A percentile compares a stretch with the other conserved stretches of the same genome.
Conservation (phyloP, 495 filamentous ascomycete species). For the Penicillium lagena region DNA sequence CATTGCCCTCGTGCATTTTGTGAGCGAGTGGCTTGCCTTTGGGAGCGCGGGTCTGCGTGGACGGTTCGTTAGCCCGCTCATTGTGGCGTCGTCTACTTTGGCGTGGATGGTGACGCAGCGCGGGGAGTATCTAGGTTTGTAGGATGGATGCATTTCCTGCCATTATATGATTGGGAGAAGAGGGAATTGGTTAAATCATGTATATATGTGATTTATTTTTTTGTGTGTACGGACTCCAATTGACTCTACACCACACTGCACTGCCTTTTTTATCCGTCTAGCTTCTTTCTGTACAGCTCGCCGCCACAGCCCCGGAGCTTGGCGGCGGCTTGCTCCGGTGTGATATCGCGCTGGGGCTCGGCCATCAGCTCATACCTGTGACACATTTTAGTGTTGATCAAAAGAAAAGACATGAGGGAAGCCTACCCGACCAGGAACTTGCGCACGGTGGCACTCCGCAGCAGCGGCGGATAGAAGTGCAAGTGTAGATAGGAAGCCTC, state of each 20-base stretch:
- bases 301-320: slow-evolving; percentile 69
- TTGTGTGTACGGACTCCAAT: too few species aligned
- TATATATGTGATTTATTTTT: neutral
- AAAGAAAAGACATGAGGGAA: neutral
- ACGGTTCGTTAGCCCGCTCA: slow-evolving; percentile 63
- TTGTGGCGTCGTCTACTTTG: slow-evolving; percentile 62
- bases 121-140: slow-evolving; percentile 24
- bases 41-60: slow-evolving; percentile 63
- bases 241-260: too few species aligned
- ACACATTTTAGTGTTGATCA: neutral
- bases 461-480: slow-evolving; percentile 92
- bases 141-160: neutral
- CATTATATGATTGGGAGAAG: too few species aligned
- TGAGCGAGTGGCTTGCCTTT: slow-evolving; percentile 62
- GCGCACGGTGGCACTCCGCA: slow-evolving; percentile 86
- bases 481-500: slow-evolving; percentile 87
- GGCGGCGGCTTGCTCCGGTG: slow-evolving; percentile 88
- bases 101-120: slow-evolving; percentile 77
- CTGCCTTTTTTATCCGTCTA: slow-evolving; percentile 23
- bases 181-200: neutral
- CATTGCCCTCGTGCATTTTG: slow-evolving; percentile 75
- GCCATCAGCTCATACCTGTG: slow-evolving; percentile 84
- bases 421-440: slow-evolving; percentile 87
- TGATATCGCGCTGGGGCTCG: slow-evolving; percentile 96
- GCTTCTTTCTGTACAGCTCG: slow-evolving; percentile 71